Percentiles rank a stretch among this genome's conserved stretches.
Evolutionary conservation across 2,329 filamentous ascomycete species (phyloP).

Genomic region (Aspergillus quadricinctus): DNA sequence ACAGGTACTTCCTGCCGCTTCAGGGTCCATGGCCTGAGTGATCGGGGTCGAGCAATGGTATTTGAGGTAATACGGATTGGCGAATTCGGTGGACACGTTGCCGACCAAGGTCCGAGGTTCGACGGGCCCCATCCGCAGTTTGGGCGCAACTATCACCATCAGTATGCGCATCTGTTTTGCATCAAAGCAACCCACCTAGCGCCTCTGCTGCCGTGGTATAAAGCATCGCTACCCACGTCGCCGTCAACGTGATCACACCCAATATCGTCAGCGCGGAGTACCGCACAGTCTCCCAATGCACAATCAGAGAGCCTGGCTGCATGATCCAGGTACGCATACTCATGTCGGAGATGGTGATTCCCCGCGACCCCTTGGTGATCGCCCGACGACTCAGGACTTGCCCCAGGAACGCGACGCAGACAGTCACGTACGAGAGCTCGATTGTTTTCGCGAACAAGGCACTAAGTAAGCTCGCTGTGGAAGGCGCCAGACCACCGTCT

Average conservation of each 20-base stretch:
- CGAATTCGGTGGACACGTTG: slow-evolving; percentile 58
- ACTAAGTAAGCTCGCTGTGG: slow-evolving; percentile 64
- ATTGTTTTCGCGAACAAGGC: slow-evolving; percentile 70
- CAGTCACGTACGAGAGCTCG: slow-evolving; percentile 72
- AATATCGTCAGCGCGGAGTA: slow-evolving; percentile 62
- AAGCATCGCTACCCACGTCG: slow-evolving; percentile 62
- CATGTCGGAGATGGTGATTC: slow-evolving; percentile 71
- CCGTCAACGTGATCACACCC: slow-evolving; percentile 60
- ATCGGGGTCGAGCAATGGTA: slow-evolving; percentile 61
- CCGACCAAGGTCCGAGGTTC: slow-evolving; percentile 50
- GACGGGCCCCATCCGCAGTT: slow-evolving; percentile 58
- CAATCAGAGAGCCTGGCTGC: slow-evolving; percentile 68
- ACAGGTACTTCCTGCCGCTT: slow-evolving; percentile 52
- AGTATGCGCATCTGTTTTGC: neutral
- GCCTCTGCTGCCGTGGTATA: slow-evolving; percentile 75
- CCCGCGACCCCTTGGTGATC: slow-evolving; percentile 55
- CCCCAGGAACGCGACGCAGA: slow-evolving; percentile 69
- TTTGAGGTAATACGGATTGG: slow-evolving; percentile 56
- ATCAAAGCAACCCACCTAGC: slow-evolving; percentile 42
- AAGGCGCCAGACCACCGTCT: slow-evolving; percentile 49
- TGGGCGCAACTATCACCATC: slow-evolving; percentile 57
- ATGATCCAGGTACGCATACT: slow-evolving; percentile 73
- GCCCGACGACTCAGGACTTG: slow-evolving; percentile 70
- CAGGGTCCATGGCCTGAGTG: slow-evolving; percentile 35
- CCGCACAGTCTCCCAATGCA: slow-evolving; percentile 61